phyloP scores from a whole-genome alignment of 1,139 yeast species.

The Magnusiomyces magnusii region DNA sequence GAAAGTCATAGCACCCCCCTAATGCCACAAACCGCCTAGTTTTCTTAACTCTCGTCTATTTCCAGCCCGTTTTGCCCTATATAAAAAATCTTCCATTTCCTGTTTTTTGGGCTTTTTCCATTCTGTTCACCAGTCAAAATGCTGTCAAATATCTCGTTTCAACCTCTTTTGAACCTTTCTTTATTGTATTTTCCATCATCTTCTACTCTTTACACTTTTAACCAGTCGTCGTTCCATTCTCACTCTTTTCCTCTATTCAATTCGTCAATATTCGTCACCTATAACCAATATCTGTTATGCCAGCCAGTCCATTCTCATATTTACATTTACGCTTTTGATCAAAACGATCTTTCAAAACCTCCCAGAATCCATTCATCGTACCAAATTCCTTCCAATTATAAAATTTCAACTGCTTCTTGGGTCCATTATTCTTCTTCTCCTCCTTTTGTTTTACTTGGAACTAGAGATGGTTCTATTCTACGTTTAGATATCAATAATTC shows the following conservation, averaged over 20 bases:
- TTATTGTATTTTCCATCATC: no score
- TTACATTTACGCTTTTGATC: constrained; percentile 9
- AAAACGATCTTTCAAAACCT: background rate
- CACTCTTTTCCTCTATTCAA: constrained; percentile 10
- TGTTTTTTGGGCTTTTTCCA: no score
- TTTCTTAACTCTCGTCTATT: no score
- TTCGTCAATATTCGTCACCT: constrained; percentile 8
- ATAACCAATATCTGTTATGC: constrained; percentile 10
- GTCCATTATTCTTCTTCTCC: background rate
- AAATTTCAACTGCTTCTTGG: constrained; percentile 15
- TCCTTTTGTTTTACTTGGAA: constrained; percentile 13
- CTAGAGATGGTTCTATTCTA: constrained; percentile 14
- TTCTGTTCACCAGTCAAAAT: no score
- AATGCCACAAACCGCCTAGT: no score
- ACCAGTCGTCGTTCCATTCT: no score
- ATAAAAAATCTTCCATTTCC: no score
- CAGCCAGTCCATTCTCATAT: constrained; percentile 8
- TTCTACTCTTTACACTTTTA: no score
- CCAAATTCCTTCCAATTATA: constrained; percentile 3
- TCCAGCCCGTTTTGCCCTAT: no score
- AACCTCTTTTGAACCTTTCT: no score
- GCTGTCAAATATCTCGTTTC: no score
- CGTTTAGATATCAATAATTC: constrained; percentile 7
- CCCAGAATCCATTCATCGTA: background rate
- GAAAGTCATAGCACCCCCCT: no score